Evolutionary conservation across 2,329 filamentous ascomycete genomes (phyloP), one percentile per base, ranked within the genome.

Genomic region (Coniochaeta pulveracea): DNA sequence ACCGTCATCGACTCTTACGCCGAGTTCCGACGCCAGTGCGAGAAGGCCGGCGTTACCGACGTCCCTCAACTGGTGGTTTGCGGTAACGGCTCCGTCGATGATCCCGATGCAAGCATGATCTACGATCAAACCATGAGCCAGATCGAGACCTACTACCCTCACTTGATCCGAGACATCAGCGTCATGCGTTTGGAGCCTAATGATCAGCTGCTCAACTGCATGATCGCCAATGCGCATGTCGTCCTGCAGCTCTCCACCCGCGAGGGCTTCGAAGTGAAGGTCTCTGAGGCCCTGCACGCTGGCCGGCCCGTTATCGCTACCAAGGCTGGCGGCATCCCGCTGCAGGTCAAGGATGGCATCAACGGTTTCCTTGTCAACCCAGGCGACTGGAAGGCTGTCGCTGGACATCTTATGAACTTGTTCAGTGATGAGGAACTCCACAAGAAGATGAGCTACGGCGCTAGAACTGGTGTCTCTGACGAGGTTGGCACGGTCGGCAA

Each of bases 231-330:
- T 32, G 76, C 81, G 1, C 72, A 78, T 36, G 72, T 86, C 6
- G 79, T 79, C 1, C 67, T 91, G 6, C 84, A 91, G 54, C 72
- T 91, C 5, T 88, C 81, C 3, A 86, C 79, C 0, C 72, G 81
- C 22, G 84, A 91, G 50, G 83, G 84, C 0, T 91, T 91, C 45
- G 84, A 91, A 55, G 79, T 91, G 45, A 91, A 91, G 56, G 82
- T 91, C 5, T 85, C 80, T 0, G 85, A 91, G 55, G 83, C 81
- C 1, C 64, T 89, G 15, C 83, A 88, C 49, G 84, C 85, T 27
- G 83, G 83, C 10, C 73, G 80, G 3, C 84, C 84, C 1, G 70
- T 86, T 46, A 85, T 91, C 40, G 81, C 79, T 3, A 84, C 80
- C 2, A 64, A 66, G 14, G 76, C 78, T 2, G 84, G 84, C n/a